Conservation (phyloP, 495 filamentous ascomycete genomes). For the Hyaloscypha variabilis region DNA sequence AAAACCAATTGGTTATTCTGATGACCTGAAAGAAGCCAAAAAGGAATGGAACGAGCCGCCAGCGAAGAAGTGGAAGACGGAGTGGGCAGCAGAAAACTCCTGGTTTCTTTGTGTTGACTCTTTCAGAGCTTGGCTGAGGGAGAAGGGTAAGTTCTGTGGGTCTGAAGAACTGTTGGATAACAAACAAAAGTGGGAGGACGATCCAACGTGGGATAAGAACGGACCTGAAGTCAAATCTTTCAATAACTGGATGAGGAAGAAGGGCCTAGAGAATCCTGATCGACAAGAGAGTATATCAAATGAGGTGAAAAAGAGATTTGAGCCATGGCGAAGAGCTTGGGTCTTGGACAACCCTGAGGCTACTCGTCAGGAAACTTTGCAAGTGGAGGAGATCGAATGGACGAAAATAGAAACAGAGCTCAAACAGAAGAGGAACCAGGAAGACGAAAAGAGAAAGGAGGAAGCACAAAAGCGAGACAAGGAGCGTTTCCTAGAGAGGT, state of each 20-base stretch:
- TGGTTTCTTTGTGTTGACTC: conserved; percentile 9
- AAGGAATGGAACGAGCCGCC: conserved; percentile 2
- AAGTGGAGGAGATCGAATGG: background rate
- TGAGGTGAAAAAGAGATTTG: background rate
- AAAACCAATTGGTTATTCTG: conserved; percentile 6
- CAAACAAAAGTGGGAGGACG: conserved; percentile 7
- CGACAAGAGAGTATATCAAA: conserved; percentile 3
- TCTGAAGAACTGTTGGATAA: conserved; percentile 6
- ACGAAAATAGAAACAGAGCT: background rate
- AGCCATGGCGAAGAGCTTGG: conserved; percentile 7
- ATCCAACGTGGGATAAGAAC: background rate
- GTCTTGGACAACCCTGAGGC: background rate
- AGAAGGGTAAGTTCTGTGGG: conserved; percentile 7
- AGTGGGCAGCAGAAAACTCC: background rate
- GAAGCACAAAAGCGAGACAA: conserved; percentile 6
- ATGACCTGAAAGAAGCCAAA: background rate
- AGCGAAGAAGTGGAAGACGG: conserved; percentile 1
- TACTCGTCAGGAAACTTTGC: background rate
- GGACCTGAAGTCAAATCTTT: conserved; percentile 4
- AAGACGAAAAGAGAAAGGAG: conserved; percentile 4
- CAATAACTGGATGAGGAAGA: conserved; percentile 9
- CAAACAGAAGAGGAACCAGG: conserved; percentile 4
- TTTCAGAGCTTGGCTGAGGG: conserved; percentile 6
- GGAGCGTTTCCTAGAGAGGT: conserved; percentile 9
- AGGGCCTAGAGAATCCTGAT: conserved; percentile 8